Conservation (phyloP, 1,284 basidiomycete species). For the Paramarasmius palmivorus region DNA sequence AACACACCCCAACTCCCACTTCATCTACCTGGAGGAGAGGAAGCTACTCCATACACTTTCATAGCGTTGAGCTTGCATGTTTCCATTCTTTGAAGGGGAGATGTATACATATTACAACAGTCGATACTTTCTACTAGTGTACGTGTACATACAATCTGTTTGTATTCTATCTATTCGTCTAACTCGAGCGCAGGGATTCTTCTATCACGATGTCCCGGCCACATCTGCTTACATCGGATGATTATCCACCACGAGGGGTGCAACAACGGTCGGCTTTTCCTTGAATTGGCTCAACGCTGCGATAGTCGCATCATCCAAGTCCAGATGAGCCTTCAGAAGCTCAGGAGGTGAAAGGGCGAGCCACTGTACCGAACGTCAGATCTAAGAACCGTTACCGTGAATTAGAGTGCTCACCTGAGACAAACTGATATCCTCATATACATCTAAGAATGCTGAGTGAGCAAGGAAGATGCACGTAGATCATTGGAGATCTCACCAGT, state of each 20-base stretch:
- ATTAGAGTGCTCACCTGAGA: constrained; percentile 43
- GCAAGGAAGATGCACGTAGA: constrained; percentile 1
- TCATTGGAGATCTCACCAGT: constrained; percentile 35
- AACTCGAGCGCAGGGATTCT: too few relatives aligned
- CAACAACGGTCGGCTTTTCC: constrained; percentile 52
- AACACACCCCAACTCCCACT: too few relatives aligned
- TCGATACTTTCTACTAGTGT: too few relatives aligned
- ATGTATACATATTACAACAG: too few relatives aligned
- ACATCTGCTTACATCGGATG: too few relatives aligned
- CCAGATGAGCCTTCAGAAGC: constrained; percentile 61
- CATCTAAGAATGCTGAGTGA: constrained; percentile 43
- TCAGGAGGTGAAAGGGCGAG: constrained; percentile 63
- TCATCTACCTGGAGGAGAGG: too few relatives aligned
- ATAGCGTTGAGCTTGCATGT: too few relatives aligned
- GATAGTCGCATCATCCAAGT: constrained; percentile 53
- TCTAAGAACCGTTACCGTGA: constrained; percentile 8
- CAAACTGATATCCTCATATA: constrained; percentile 64
- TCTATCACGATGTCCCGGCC: too few relatives aligned
- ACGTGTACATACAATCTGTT: too few relatives aligned
- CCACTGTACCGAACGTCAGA: constrained; percentile 50
- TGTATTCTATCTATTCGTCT: too few relatives aligned
- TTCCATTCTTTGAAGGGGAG: too few relatives aligned
- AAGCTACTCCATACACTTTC: too few relatives aligned
- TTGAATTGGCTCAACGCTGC: constrained; percentile 52
- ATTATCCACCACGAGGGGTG: constrained; percentile 22